phyloP scores from a whole-genome alignment of 176 grass and related monocot species.

The barley (Hordeum vulgare) region DNA sequence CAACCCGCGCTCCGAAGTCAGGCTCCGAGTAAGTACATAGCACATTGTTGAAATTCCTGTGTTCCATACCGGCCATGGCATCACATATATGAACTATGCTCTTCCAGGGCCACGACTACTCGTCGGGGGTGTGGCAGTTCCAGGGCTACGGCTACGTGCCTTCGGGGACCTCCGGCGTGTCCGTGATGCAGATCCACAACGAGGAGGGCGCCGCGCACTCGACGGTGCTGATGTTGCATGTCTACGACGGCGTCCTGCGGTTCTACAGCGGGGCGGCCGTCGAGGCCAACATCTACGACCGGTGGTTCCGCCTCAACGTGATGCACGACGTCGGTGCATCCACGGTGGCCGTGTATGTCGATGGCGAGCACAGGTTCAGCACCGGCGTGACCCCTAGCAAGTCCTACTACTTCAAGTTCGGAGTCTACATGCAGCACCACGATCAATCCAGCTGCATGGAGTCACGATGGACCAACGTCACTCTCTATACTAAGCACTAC shows the following conservation, averaged over 20 bases:
- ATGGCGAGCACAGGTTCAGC: background rate
- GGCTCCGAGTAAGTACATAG: slow-evolving; percentile 5
- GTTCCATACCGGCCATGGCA: background rate
- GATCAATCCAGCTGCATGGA: slow-evolving; percentile 24
- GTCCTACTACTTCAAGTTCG: slow-evolving; percentile 45
- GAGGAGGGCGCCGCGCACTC: background rate
- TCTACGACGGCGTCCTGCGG: slow-evolving; percentile 26
- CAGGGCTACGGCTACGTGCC: slow-evolving; percentile 38
- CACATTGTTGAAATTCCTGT: background rate
- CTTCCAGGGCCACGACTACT: slow-evolving; percentile 30
- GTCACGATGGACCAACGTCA: slow-evolving; percentile 14
- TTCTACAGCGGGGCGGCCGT: slow-evolving; percentile 1
- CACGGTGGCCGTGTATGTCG: slow-evolving; percentile 23
- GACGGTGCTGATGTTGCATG: slow-evolving; percentile 31
- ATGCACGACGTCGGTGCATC: slow-evolving; percentile 25
- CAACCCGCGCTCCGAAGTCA: slow-evolving; percentile 34
- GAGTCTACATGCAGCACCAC: slow-evolving; percentile 31
- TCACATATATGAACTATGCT: too few species aligned
- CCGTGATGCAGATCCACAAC: slow-evolving; percentile 44
- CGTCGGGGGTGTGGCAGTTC: slow-evolving; percentile 47
- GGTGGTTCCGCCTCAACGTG: slow-evolving; percentile 49
- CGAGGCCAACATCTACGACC: slow-evolving; percentile 7
- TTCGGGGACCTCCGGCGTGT: slow-evolving; percentile 22
- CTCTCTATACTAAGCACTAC: slow-evolving; percentile 26
- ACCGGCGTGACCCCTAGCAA: background rate